Evolutionary conservation across 75 land plant species (phyloP).

Genomic region (Picea sitchensis): DNA sequence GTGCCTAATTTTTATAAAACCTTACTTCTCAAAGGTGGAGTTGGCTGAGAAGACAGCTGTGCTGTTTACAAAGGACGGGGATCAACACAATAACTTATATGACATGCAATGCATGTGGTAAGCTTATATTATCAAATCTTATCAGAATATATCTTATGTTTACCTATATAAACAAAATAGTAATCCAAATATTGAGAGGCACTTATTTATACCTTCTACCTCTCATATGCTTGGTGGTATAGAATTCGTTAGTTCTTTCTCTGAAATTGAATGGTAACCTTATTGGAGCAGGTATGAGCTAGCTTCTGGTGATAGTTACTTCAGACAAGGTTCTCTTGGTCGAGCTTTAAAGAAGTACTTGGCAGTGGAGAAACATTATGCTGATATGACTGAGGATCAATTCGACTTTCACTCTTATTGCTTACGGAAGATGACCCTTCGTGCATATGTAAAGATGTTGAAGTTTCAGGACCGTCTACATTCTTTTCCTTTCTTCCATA

Average conservation of each 20-base stretch:
- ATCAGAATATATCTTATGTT: not conserved
- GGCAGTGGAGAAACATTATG: slow-evolving; percentile 98
- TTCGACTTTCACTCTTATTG: slow-evolving; percentile 99
- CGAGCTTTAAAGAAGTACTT: slow-evolving; percentile 91
- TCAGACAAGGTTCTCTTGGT: slow-evolving; percentile 88
- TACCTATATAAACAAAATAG: not conserved
- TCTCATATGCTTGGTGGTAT: not conserved
- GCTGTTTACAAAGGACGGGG: slow-evolving; percentile 98
- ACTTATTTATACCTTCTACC: not conserved
- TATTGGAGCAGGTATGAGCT: slow-evolving; percentile 83
- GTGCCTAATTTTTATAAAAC: not conserved
- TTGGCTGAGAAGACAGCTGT: slow-evolving; percentile 95
- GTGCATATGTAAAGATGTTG: slow-evolving; percentile 90
- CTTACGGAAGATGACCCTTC: slow-evolving; percentile 94
- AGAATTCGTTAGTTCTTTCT: not conserved
- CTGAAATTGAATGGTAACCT: not conserved
- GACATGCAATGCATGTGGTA: slow-evolving; percentile 99
- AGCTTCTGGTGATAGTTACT: slow-evolving; percentile 96
- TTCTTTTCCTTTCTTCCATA: slow-evolving; percentile 79
- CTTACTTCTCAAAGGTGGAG: slow-evolving; percentile 51
- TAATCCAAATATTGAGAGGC: not conserved
- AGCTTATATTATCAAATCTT: slow-evolving; percentile 15
- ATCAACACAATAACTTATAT: slow-evolving; percentile 97
- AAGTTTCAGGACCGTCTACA: slow-evolving; percentile 94
- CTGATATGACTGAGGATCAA: slow-evolving; percentile 96